Evolutionary conservation across 2,329 filamentous ascomycete genomes (phyloP), one percentile per base, ranked within the genome.

Genomic region (Amauroascus niger): DNA sequence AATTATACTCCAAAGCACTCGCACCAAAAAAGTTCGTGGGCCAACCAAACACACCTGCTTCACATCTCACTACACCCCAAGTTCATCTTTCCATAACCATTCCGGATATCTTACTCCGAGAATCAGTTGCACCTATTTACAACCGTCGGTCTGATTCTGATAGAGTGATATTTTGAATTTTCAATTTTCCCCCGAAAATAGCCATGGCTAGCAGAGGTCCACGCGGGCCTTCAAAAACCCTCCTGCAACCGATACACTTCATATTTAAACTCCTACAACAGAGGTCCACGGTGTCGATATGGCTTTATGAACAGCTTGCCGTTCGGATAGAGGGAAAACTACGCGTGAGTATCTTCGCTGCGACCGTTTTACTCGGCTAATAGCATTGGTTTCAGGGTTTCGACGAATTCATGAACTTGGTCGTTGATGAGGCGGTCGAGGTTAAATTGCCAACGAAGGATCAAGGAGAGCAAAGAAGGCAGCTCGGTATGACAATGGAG

Each of bases 341-440:
- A 61, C 82, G 93, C 65, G 91, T 95, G 71, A 59, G 83, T 55
- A 14, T 9, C 22, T 54, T 43, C n/a, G 26, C 43, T n/a, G 44
- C 51, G 22, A 9, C 20, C 13, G 26, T 41, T 24, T 58, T 33
- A 22, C 13, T 55, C 20, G 45, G 30, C 49, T 39, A 41, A 51
- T 40, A 52, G 59, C 46, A 58, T 22, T 37, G 6, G 6, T 16
- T 33, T 24, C 24, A 95, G 89, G 90, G 93, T 13, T 98, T 98
- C 62, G 93, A 98, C 69, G 93, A 98, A 72, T 98, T 97, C 75
- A 96, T 98, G 90, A 98, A 98, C 74, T 77, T 98, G 48, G 93
- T 97, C 37, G 80, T 95, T 61, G 93, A 98, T 66, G 89, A 98
- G 63, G 93, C 93, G 28, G 82, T 96, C 54, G 91, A 97, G 73